These are phyloP conservation scores for Zizania palustris DNA, from an alignment of 202 grass and related monocot genomes.

Conservation along the genomic window DNA sequence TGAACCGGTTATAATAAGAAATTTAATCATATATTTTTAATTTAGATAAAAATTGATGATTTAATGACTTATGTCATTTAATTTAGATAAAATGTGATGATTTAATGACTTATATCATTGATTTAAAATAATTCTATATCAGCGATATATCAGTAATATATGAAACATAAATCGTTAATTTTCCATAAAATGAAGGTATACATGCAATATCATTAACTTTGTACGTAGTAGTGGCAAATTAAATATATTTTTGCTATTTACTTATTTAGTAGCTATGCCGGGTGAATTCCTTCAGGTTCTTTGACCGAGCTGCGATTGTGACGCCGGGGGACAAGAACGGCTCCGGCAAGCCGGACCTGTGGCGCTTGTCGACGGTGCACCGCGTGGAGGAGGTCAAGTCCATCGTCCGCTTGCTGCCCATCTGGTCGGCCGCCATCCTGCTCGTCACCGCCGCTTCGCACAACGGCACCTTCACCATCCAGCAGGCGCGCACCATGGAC, in stretches of 20 bases:
- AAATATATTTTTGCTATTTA: no score
- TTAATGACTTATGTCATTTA: no score
- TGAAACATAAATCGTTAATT: no score
- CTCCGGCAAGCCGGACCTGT: constrained; percentile 41
- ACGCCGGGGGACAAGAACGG: constrained; percentile 27
- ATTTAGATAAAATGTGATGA: no score
- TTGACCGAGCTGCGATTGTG: constrained; percentile 56
- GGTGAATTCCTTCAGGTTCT: constrained; percentile 42
- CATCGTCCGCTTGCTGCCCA: constrained; percentile 60
- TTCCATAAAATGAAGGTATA: no score
- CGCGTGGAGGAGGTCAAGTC: constrained; percentile 75
- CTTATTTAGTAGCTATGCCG: not conserved
- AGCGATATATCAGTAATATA: no score
- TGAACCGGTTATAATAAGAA: no score
- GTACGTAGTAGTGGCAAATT: no score
- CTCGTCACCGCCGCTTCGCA: constrained; percentile 48
- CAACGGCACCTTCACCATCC: constrained; percentile 55
- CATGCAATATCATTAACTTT: not conserved
- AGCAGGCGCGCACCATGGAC: constrained; percentile 65
- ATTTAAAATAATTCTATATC: no score
- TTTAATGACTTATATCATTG: no score
- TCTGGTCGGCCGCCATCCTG: constrained; percentile 61
- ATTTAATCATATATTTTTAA: no score
- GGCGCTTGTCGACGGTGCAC: constrained; percentile 61
- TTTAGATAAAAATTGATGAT: no score